Conservation (phyloP, 345 rosid genomes). For the Hibiscus syriacus region DNA sequence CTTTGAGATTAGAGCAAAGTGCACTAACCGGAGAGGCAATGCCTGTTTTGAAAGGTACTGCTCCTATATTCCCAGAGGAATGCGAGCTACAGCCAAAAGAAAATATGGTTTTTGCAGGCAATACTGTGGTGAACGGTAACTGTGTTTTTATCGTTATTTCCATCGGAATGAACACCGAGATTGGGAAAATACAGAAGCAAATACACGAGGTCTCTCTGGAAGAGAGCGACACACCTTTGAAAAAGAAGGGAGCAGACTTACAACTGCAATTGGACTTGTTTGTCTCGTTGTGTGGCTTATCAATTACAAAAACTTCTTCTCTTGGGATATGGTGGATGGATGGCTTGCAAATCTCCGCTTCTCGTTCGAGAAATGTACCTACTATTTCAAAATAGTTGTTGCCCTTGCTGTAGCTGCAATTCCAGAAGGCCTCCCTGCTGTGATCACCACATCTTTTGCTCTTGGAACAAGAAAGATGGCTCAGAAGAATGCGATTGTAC, state of each 20-base stretch:
- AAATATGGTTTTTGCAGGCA: constrained; percentile 82
- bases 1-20: constrained; percentile 85
- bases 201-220: constrained; percentile 82
- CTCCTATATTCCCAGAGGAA: constrained; percentile 43
- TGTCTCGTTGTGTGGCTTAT: constrained; percentile 81
- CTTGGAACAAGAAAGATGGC: constrained; percentile 95
- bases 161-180: constrained; percentile 89
- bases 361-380: constrained; percentile 87
- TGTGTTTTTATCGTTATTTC: constrained; percentile 55
- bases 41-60: constrained; percentile 70
- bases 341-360: constrained; percentile 63
- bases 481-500: constrained; percentile 83
- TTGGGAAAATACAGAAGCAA: constrained; percentile 87
- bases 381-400: constrained; percentile 90
- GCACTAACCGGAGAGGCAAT: constrained; percentile 90
- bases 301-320: constrained; percentile 73
- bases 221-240: constrained; percentile 80
- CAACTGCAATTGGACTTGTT: constrained; percentile 68
- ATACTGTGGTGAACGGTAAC: constrained; percentile 79
- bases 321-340: constrained; percentile 75
- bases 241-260: constrained; percentile 78
- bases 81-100: constrained; percentile 85
- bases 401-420: constrained; percentile 96
- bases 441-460: constrained; percentile 84
- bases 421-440: constrained; percentile 97